A percentile compares a stretch with the other conserved stretches of the same genome.
These are phyloP conservation scores for Spiromastix sp. DNA, from an alignment of 2,329 filamentous ascomycete genomes.

Conservation along the genomic window DNA sequence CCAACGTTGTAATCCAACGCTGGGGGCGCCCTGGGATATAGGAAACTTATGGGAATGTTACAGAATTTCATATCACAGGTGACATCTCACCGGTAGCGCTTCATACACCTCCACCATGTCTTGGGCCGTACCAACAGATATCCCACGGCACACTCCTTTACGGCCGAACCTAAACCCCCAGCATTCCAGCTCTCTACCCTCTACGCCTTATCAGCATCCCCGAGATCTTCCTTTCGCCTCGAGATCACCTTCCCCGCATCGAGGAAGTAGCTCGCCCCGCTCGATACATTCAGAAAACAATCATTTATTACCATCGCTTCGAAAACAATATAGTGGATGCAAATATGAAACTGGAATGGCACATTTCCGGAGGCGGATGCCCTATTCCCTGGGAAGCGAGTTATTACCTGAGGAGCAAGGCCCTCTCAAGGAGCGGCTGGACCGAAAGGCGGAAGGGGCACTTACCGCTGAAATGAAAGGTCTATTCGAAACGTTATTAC, in stretches of 20 bases:
- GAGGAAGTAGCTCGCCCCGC: conserved; percentile 69
- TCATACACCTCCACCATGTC: conserved; percentile 31
- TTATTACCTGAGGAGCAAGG: conserved; percentile 60
- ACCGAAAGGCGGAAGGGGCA: conserved; percentile 61
- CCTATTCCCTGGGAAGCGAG: conserved; percentile 80
- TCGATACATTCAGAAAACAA: conserved; percentile 87
- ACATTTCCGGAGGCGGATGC: conserved; percentile 74
- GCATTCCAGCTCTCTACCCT: conserved; percentile 83
- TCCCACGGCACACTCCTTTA: conserved; percentile 26
- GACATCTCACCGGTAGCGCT: conserved; percentile 33
- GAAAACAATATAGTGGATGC: conserved; percentile 60
- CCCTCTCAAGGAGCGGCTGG: conserved; percentile 58
- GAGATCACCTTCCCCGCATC: conserved; percentile 68
- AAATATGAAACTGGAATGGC: conserved; percentile 82
- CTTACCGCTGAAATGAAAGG: conserved; percentile 75
- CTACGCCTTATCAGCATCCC: conserved; percentile 82
- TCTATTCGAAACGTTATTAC: conserved; percentile 75
- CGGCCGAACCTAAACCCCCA: conserved; percentile 46
- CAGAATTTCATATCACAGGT: conserved; percentile 28
- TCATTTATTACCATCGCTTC: conserved; percentile 57
- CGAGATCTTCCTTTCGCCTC: conserved; percentile 74
- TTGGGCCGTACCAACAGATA: conserved; percentile 27
- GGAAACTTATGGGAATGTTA: conserved; percentile 33
- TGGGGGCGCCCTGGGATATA: conserved; percentile 31
- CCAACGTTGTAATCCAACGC: conserved; percentile 22